phyloP scores from a whole-genome alignment of 139 green algal species.

The Chlorella sp. region DNA sequence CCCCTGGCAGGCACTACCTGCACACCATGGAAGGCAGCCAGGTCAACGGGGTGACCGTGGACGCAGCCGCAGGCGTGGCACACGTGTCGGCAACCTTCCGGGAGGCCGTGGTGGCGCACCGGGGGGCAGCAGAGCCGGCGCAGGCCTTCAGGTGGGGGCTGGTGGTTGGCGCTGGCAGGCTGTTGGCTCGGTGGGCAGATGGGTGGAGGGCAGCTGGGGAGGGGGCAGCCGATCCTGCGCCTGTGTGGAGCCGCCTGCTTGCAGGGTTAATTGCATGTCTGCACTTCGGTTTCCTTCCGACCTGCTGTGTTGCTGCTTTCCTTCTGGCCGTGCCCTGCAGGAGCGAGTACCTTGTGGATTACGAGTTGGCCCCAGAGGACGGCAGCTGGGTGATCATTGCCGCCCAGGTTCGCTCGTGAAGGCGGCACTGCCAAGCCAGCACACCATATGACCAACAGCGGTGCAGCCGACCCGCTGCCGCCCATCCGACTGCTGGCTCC shows the following conservation, averaged over 20 bases:
- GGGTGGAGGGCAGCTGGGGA: background rate
- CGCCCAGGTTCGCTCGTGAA: slow-evolving; percentile 16
- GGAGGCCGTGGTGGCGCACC: slow-evolving; percentile 36
- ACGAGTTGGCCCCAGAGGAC: slow-evolving; percentile 4
- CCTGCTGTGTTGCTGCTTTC: background rate
- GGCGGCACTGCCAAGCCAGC: no score
- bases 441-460: no score
- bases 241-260: background rate
- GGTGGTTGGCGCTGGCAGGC: background rate
- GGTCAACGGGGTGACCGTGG: slow-evolving; percentile 24
- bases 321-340: background rate
- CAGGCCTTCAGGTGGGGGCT: slow-evolving; percentile 19
- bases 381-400: slow-evolving; percentile 26
- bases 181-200: background rate
- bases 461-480: background rate
- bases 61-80: background rate
- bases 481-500: background rate
- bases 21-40: slow-evolving; percentile 39
- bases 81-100: slow-evolving; percentile 31
- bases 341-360: slow-evolving; percentile 42
- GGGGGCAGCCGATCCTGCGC: background rate
- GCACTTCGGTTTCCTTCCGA: background rate
- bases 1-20: slow-evolving; percentile 36
- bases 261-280: no score
- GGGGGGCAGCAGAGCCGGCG: background rate